Evolutionary conservation across 2,329 filamentous ascomycete species (phyloP), one percentile per base, ranked within the genome.

Genomic region (Drechslera avenae): DNA sequence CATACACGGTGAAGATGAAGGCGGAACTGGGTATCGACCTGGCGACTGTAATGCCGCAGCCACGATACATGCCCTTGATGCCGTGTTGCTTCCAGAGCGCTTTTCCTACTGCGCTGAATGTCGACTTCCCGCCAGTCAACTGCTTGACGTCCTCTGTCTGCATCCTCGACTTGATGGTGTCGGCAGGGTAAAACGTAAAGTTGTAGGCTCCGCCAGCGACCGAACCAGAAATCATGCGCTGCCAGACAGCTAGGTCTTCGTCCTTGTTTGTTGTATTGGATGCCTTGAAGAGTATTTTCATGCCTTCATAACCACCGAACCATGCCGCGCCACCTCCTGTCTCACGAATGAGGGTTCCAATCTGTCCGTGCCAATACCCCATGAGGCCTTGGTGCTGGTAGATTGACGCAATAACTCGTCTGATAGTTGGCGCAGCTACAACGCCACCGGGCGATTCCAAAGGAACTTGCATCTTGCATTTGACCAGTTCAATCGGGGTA

Each of bases 81-180:
- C 94, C 94, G 52, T 92, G 86, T 64, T 91, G 84, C 54, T 80
- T 82, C 88, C 91, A 99, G n/a, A 97, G 75, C 13, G 84, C 81
- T 50, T 76, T 81, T 0, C 86, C 85, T 52, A 95, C 91, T 31
- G 81, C 78, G 76, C 81, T 83, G 67, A 99, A 97, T 0, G 85
- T 87, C 34, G 82, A 83, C 45, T 82, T 81, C 47, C 77, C 75
- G 2, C 78, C 78, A 17, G 78, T 75, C 7, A 79, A 62, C 10
- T 75, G 78, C 26, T 81, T 83, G 35, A 90, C 79, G 4, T 91
- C 87, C 45, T 88, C 83, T 0, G 94, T 99, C 76, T 99, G 94
- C 87, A 99, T 96, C 39, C 93, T 86, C 14, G 90, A 95, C 77
- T 99, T 99, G 78, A 99, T 88, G 0, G 94, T 99, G 72, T 99